A percentile compares a stretch with the other conserved stretches of the same genome.
phyloP scores from a whole-genome alignment of 805 yeast genomes.

The Sungouiozyma ichnusensis region DNA sequence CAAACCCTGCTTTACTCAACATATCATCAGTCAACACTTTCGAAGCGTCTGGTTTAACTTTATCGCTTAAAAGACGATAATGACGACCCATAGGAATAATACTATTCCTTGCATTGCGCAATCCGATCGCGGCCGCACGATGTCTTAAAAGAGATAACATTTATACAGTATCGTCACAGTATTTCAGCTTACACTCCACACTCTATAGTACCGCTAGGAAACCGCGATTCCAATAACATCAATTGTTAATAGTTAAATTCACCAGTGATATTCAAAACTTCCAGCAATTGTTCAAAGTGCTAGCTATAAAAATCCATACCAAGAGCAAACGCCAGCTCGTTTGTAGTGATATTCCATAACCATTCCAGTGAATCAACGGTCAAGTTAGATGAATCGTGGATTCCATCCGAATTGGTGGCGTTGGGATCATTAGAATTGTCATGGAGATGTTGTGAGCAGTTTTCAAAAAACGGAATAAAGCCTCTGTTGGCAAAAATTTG shows the following conservation, averaged over 20 bases:
- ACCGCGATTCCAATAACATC: too few relatives aligned
- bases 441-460: too few relatives aligned
- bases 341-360: background rate
- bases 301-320: constrained; percentile 54
- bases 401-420: too few relatives aligned
- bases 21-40: constrained; percentile 69
- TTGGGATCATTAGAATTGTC: too few relatives aligned
- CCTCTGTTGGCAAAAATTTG: too few relatives aligned
- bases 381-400: too few relatives aligned
- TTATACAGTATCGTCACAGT: constrained; percentile 94
- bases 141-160: background rate
- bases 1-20: constrained; percentile 76
- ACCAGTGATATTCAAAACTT: too few relatives aligned
- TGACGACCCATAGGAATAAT: constrained; percentile 4
- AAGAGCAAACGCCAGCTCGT: background rate
- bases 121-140: background rate
- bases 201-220: too few relatives aligned
- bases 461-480: too few relatives aligned
- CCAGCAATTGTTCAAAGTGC: background rate
- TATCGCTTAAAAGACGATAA: constrained; percentile 8
- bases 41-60: constrained; percentile 17
- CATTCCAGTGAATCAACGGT: background rate
- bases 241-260: too few relatives aligned
- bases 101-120: constrained; percentile 1
- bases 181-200: constrained; percentile 69